Conservation (phyloP, 148 eudicot genomes). For the Fagopyrum tataricum region DNA sequence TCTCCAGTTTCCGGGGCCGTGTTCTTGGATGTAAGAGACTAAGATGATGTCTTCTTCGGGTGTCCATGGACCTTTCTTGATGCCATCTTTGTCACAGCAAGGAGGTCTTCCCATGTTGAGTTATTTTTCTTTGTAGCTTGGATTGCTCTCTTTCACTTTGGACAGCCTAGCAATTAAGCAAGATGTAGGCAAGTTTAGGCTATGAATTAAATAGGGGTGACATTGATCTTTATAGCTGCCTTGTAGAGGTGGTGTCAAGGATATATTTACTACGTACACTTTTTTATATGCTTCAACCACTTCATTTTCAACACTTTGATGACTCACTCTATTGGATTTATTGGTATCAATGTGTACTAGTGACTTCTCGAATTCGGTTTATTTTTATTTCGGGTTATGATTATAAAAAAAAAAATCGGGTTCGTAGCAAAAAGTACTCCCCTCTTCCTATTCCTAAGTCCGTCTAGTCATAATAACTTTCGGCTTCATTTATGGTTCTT, state of each 20-base stretch:
- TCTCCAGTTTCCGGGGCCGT: conserved; percentile 58
- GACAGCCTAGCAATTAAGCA: background rate
- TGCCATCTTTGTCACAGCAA: conserved; percentile 38
- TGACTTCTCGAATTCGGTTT: background rate
- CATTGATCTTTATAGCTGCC: conserved; percentile 7
- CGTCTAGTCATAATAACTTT: too few relatives aligned
- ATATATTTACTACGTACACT: background rate
- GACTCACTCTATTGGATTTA: background rate
- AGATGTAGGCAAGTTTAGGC: conserved; percentile 9
- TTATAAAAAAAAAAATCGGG: too few relatives aligned
- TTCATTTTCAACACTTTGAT: background rate
- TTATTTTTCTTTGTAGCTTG: background rate
- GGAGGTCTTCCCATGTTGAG: conserved; percentile 48
- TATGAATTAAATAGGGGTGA: conserved; percentile 11
- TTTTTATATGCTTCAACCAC: background rate
- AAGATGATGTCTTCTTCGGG: conserved; percentile 52
- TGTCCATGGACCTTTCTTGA: conserved; percentile 59
- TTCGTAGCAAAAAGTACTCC: too few relatives aligned
- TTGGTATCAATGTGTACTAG: background rate
- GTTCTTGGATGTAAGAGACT: conserved; percentile 49
- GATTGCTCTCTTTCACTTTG: background rate
- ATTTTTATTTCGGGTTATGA: background rate
- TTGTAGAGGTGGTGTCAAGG: conserved; percentile 11
- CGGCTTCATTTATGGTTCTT: too few relatives aligned
- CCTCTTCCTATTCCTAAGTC: too few relatives aligned